Evolutionary conservation across 768 basidiomycete species (phyloP), one percentile per base, ranked within the genome.

Genomic region (Austroboletus eburneus): DNA sequence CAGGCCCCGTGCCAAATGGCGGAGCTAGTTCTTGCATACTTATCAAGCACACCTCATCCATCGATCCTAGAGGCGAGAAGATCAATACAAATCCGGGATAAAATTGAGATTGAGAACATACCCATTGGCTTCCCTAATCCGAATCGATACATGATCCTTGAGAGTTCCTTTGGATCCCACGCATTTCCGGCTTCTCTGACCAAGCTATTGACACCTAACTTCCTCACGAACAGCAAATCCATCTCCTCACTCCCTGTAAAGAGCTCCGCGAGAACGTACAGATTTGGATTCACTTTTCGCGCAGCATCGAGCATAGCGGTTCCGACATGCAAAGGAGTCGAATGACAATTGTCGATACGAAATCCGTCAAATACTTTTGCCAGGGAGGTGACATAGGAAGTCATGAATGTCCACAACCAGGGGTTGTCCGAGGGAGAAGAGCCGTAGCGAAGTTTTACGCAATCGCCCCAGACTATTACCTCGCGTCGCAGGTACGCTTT

Each of bases 271-370:
- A 91, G 92, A 27, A 99, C 81, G 59, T 98, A 98, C n/a, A 99
- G 74, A 57, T 98, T 77, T 2, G 93, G 94, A 54, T 91, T 91
- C 42, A 82, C 81, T 18, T 82, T 82, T 25, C 96, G 80, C 6
- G 94, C 94, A 16, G 84, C 83, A 62, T 99, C 96, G 29, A 99
- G 82, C 73, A 99, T 84, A 37, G 76, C 73, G n/a, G 85, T 85
- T n/a, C 96, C 96, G n/a, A 98, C 92, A 54, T 91, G 82, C 27
- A 98, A 69, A 13, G 96, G 96, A 0, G 96, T 99, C 4, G 95
- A 98, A 68, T 99, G 95, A 52, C 92, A 96, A 62, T 99, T 99
- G 69, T 99, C 96, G 57, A 99, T 86, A 23, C 96, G 81, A 78
- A 99, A 99, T 9, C 96, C 96, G 50, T 97, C 87, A 62, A 97